Base-by-base conservation (phyloP, 2,329 filamentous ascomycete species). In the Tolypocladium amazonense region DNA sequence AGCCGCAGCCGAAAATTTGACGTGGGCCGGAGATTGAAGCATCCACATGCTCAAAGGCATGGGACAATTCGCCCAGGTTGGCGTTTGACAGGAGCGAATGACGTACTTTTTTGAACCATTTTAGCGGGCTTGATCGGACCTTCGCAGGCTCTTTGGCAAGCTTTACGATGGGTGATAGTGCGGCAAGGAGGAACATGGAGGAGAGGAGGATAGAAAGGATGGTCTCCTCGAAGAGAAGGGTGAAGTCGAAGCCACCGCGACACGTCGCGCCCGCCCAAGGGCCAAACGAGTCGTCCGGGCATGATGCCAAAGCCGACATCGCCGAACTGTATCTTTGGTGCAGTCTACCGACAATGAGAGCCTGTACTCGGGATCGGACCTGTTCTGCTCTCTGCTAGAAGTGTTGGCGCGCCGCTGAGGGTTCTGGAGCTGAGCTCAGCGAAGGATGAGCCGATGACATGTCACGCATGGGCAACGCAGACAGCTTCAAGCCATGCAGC, bases 221-320 rank as follows among this genome's bases (percentile, higher is more conserved):
- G 56, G 56, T 50, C 12, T 65, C 61, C 52, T 66, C 62, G 55
- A 65, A 66, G 14, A 65, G 56, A 20, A 65, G 59, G 7, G 65
- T 65, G 53, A 66, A 65, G 58, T 66, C 63, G 61, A 66, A 65
- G 52, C 63, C 63, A 52, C 63, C 62, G 35, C 63, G 64, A 57
- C 64, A 66, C 27, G 37, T 39, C 41, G 45, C 9, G 30, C 60
- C 60, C 14, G 57, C 57, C 60, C 60, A 61, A 15, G 60, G 60
- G 23, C 60, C 60, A 50, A 61, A 61, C 18, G 58, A 55, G 37
- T 53, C 38, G 43, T 61, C 60, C 2, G 41, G 53, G 27, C 59
- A 61, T 45, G 56, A 35, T 12, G 52, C 23, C 27, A 27, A 30
- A 12, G 25, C 30, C 27, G 52, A 58, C 56, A 58, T 58, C 37